Evolutionary conservation across 768 basidiomycete species (phyloP), one percentile per base, ranked within the genome.

Genomic region (Rhodotorula paludigena): DNA sequence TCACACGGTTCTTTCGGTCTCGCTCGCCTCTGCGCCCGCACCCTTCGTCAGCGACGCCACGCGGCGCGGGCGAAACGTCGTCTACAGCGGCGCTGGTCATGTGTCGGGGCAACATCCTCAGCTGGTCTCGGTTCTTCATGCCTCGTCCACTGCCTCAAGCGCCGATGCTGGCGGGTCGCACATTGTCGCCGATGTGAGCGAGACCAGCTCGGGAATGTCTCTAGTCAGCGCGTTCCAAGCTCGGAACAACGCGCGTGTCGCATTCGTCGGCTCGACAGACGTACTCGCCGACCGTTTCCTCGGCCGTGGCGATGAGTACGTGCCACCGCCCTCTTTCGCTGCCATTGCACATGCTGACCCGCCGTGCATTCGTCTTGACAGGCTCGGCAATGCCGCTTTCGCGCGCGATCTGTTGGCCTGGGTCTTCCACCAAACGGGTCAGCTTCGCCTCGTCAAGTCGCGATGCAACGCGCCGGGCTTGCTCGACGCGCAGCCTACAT

Each of bases 191-290:
- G 90, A 78, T 86, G 88, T 60, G 80, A 87, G 38, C 90, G 23
- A 90, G 85, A 89, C 89, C 0, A 94, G 94, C 14, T 85, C 84
- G 68, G 82, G 83, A 48, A 82, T 92, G 42, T 82, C 85, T 51
- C 80, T 96, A 35, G 90, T 92, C 35, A 87, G 88, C 11, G 93
- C 90, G 11, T 89, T 98, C 83, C 96, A 99, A 78, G 85, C 91
- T 5, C 79, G 82, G 30, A 84, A 84, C 64, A 89, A 88, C 70
- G 87, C 87, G 0, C 83, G 94, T 20, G 83, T 87, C 38, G 84
- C 86, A 9, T 94, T 90, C 80, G 82, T 87, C 10, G 94, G 94
- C 10, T 87, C 90, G 33, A 82, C 86, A 14, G 87, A 89, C 12
- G 69, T 92, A 59, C 87, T 98, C 78, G 85, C 84, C 35, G 88